Base-by-base conservation (phyloP, 768 basidiomycete genomes). In the Naganishia vaughanmartiniae region DNA sequence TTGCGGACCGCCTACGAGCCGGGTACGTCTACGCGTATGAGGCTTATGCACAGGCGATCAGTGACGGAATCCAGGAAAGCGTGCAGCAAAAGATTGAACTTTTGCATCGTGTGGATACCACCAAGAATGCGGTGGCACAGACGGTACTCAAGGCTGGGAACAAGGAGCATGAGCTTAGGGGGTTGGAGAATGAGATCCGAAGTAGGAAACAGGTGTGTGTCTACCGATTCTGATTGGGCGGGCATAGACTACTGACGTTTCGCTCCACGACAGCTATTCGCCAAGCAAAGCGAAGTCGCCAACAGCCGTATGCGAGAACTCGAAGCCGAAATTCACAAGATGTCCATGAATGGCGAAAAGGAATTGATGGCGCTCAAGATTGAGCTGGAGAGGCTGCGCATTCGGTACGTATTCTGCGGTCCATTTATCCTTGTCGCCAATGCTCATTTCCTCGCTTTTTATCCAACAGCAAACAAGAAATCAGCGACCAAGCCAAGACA, bases 311-410 rank as follows among this genome's bases (percentile, higher is more conserved):
- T 79, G 19, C 74, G 72, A 2, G 72, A 76, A 33, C 73, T 80
- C 54, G 79, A 81, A 66, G 72, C 66, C 28, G 78, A 79, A 28
- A 77, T 82, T 31, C 74, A 74, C 14, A 70, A 70, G 54, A 77
- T 81, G 70, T 73, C 75, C 24, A 74, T 74, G 30, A 74, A 73
- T 28, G 78, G 75, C 53, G 76, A 79, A 39, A 76, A 82, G 66
- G 77, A 78, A 24, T 74, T 82, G n/a, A 57, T 78, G 51, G 73
- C 72, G 19, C 56, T 75, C 21, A 74, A 80, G 58, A 74, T 76
- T 0, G 75, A 79, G 70, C 70, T 82, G 14, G 80, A 81, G 63
- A 74, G 74, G 21, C 75, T 75, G 36, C 72, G 73, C 53, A 77
- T 81, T 31, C 77, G 71, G 81, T 82, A 57, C 65, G 79, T 78